Evolutionary conservation across 441 rosid genomes (phyloP).

Genomic region (Adansonia rubrostipa): DNA sequence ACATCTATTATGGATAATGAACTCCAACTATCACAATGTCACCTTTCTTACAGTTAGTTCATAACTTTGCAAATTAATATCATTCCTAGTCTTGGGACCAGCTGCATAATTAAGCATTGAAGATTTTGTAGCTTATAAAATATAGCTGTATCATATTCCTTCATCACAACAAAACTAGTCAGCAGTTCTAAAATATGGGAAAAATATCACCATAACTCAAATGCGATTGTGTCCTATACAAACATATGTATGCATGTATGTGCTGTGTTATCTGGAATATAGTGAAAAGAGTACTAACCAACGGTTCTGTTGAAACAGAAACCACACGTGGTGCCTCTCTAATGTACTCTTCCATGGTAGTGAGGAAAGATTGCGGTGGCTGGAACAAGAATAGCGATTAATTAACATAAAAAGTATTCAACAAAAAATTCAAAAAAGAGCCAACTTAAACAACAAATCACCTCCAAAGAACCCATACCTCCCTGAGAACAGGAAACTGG

Average conservation of each 20-base stretch:
- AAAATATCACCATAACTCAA: not conserved
- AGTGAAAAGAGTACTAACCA: slow-evolving; percentile 59
- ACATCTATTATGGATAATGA: not conserved
- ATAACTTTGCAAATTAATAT: not conserved
- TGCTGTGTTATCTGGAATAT: not conserved
- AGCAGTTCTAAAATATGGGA: not conserved
- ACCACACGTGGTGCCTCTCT: slow-evolving; percentile 92
- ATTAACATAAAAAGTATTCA: slow-evolving; percentile 16
- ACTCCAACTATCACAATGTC: not conserved
- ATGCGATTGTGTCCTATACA: not conserved
- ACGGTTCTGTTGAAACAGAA: slow-evolving; percentile 73
- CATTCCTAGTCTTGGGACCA: not conserved
- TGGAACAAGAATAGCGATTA: slow-evolving; percentile 32
- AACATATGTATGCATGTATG: not conserved
- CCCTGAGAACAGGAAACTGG: slow-evolving; percentile 92
- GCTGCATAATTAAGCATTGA: not conserved
- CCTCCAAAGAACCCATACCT: slow-evolving; percentile 52
- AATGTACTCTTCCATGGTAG: slow-evolving; percentile 97
- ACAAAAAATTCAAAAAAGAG: not conserved
- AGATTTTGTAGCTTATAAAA: not conserved
- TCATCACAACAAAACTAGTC: not conserved
- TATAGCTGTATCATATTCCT: not conserved
- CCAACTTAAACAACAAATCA: slow-evolving; percentile 24
- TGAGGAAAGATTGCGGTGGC: slow-evolving; percentile 97
- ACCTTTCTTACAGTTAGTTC: not conserved